Evolutionary conservation across 345 rosid genomes (phyloP), one percentile per base, ranked within the genome.

Genomic region (Bretschneidera sinensis): DNA sequence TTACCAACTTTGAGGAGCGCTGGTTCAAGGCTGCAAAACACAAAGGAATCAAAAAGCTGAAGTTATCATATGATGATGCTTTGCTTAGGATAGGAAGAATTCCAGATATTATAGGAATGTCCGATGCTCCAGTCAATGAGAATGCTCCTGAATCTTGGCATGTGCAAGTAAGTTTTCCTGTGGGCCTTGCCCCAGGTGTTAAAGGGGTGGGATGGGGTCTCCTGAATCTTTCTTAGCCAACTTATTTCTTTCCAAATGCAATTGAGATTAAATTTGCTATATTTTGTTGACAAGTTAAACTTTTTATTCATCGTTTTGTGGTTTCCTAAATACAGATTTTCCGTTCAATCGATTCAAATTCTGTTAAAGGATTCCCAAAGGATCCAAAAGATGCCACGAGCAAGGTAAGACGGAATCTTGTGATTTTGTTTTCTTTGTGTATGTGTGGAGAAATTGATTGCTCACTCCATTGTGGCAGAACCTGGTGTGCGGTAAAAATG

Each of bases 271-370:
- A 5, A n/a, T 35, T 51, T 49, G 16, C 35, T 55, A 14, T 20
- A 23, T 23, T 43, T 13, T 24, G 48, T 45, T 19, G 17, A 24
- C 5, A 54, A 54, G 21, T 1, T 17, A 16, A 17, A 21, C 24
- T 51, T 21, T 16, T 48, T 5, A 16, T 49, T 9, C 14, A 5
- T 0, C 5, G 43, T 43, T 34, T n/a, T 34, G 56, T 60, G 56
- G 51, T 66, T 76, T 68, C 19, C 33, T 48, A 54, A 21, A 5
- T 63, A 68, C 80, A 92, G 98, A 74, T 92, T 58, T 92, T 92
- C 52, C 97, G 98, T 48, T 92, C 96, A 25, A 92, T 92, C 66
- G 96, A 92, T 78, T 92, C 98, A 24, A 87, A 73, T 76, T 92
- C 97, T 4, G 97, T 92, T 49, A 84, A 57, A 74, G 87, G 79